A percentile compares a stretch with the other conserved stretches of the same genome.
Conservation (phyloP, 2,329 filamentous ascomycete genomes). For the Xylariaceae sp. region DNA sequence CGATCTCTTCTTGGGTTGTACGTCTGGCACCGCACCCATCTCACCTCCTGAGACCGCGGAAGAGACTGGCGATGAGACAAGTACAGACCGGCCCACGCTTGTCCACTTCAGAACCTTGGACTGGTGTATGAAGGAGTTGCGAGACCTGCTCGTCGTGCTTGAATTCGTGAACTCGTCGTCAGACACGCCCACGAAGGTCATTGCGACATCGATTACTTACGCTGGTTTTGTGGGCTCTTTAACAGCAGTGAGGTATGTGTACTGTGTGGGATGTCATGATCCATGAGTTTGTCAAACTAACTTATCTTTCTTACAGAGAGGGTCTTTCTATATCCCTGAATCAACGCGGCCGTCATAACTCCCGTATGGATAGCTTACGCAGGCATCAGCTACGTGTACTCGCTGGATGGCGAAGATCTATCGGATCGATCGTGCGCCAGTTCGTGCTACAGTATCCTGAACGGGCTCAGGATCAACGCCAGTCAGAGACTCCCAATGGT, state of each 20-base stretch:
- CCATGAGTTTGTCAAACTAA: not conserved
- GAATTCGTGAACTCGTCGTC: slow-evolving; percentile 39
- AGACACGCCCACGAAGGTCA: slow-evolving; percentile 31
- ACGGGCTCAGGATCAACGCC: not conserved
- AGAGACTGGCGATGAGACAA: slow-evolving; percentile 38
- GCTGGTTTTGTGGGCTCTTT: slow-evolving; percentile 47
- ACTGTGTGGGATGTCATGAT: not conserved
- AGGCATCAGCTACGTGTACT: slow-evolving; percentile 51
- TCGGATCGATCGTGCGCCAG: slow-evolving; percentile 46
- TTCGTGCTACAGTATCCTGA: slow-evolving; percentile 17
- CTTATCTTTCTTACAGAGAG: slow-evolving; percentile 26
- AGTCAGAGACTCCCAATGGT: not conserved
- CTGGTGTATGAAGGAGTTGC: slow-evolving; percentile 49
- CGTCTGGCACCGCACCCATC: slow-evolving; percentile 40
- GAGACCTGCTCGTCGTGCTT: slow-evolving; percentile 46
- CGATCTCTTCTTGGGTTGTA: slow-evolving; percentile 61
- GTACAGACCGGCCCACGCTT: slow-evolving; percentile 34
- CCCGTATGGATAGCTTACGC: slow-evolving; percentile 34
- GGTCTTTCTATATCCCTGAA: slow-evolving; percentile 45
- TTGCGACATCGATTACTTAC: slow-evolving; percentile 46
- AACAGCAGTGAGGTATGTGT: slow-evolving; percentile 42
- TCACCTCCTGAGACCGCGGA: slow-evolving; percentile 13
- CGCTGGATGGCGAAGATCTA: slow-evolving; percentile 47
- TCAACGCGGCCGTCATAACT: slow-evolving; percentile 46
- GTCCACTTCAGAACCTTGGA: slow-evolving; percentile 53